Conservation (phyloP, 805 yeast genomes). For the Yamadazyma nakazawae region DNA sequence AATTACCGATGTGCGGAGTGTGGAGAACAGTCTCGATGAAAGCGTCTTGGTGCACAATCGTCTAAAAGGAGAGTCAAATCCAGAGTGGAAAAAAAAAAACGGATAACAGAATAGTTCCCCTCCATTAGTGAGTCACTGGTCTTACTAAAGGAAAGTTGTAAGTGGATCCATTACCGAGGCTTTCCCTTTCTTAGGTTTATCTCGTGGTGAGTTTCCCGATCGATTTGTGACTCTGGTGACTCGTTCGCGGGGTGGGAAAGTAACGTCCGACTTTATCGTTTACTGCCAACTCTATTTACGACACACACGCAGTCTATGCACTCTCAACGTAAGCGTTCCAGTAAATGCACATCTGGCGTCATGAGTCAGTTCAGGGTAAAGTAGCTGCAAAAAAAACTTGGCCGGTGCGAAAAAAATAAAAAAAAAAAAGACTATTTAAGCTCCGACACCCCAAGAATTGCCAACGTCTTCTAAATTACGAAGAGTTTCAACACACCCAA, state of each 20-base stretch:
- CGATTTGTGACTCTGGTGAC: not conserved
- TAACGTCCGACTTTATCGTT: not conserved
- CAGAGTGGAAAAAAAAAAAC: no score
- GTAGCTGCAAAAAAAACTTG: not conserved
- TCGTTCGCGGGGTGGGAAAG: not conserved
- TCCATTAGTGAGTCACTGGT: no score
- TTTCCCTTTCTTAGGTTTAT: not conserved
- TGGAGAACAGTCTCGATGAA: no score
- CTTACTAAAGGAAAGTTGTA: no score
- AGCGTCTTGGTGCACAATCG: not conserved
- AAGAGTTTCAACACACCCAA: not conserved
- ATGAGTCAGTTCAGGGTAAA: not conserved
- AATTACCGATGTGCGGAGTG: not conserved
- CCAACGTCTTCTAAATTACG: not conserved
- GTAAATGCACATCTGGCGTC: not conserved
- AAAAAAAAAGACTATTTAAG: no score
- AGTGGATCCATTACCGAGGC: not conserved
- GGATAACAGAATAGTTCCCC: no score
- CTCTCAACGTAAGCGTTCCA: not conserved
- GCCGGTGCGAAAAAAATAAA: not conserved
- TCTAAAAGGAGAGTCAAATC: no score
- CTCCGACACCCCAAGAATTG: not conserved
- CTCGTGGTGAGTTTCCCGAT: not conserved
- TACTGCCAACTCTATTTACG: not conserved
- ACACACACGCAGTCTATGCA: not conserved